phyloP scores from a whole-genome alignment of 495 filamentous ascomycete species.

The Aspergillus asperescens region DNA sequence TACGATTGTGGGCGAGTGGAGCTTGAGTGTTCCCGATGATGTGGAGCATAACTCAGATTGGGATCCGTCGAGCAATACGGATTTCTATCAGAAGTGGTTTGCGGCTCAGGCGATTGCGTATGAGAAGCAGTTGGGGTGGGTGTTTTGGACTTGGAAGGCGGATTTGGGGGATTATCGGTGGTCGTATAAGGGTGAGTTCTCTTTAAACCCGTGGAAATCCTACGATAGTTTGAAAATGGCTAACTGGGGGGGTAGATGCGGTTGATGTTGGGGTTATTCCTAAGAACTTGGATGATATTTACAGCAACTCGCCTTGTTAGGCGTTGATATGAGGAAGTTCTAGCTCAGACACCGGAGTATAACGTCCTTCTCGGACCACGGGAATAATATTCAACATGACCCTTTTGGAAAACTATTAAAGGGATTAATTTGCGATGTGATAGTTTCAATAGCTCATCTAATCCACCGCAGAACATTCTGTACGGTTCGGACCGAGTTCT shows the following conservation, averaged over 20 bases:
- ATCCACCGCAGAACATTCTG: background rate
- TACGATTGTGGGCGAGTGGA: slow-evolving; percentile 56
- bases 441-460: too few species aligned
- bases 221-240: background rate
- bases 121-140: slow-evolving; percentile 55
- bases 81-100: slow-evolving; percentile 55
- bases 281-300: slow-evolving; percentile 23
- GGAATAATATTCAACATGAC: too few species aligned
- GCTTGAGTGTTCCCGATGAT: slow-evolving; percentile 41
- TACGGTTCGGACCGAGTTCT: background rate
- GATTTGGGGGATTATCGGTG: slow-evolving; percentile 54
- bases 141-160: slow-evolving; percentile 62
- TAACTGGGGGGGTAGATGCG: slow-evolving; percentile 26
- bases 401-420: too few species aligned
- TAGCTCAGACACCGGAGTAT: too few species aligned
- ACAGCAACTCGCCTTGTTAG: slow-evolving; percentile 2
- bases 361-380: too few species aligned
- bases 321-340: too few species aligned
- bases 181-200: slow-evolving; percentile 46
- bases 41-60: slow-evolving; percentile 43
- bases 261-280: slow-evolving; percentile 49
- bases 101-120: slow-evolving; percentile 54
- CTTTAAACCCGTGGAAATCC: too few species aligned
- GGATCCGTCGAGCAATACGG: slow-evolving; percentile 38
- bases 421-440: too few species aligned